Evolutionary conservation across 2,329 filamentous ascomycete genomes (phyloP), one percentile per base, ranked within the genome.

Genomic region (Basipetospora chlamydospora): DNA sequence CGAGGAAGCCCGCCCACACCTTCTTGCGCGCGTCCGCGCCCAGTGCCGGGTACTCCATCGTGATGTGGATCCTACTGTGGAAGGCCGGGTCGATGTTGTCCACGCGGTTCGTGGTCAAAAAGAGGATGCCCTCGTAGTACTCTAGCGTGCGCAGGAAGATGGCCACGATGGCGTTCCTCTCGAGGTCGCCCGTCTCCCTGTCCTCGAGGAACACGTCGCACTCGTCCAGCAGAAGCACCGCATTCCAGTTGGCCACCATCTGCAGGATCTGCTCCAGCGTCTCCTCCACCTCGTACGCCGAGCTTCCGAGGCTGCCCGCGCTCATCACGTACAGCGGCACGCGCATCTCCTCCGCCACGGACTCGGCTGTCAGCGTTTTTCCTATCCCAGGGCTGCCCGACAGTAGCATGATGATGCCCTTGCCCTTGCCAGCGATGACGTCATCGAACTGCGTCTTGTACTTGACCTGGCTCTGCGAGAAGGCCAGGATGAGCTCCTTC

Each of bases 51-150:
- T 93, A 94, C 18, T 80, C 69, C 6, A 93, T 63, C 0, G 84
- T 82, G 47, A 93, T 78, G 53, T 93, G 84, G 42, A 92, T 92
- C 17, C 86, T 74, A 8, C 76, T 83, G 51, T 90, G 81, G 64
- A 93, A 93, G 1, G 86, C 86, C 42, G 90, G 83, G 47, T 94
- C 86, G 48, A 94, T 92, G 0, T 81, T 87, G 60, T 77, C 57
- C 2, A 63, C 55, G 2, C 59, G 54, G 44, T 66, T 66, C 9
- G 61, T 65, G 0, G 62, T 66, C 5, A 66, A 49, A 42, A 59
- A 60, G 1, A 63, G 44, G 34, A 63, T 57, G 2, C 60, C 60
- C 2, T 44, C 40, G 37, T 60, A 62, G 43, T 60, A 62, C 38
- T 63, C 59, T 1, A 63, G 44, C 0, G 55, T 48, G 0, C 57